Percentiles rank a stretch among this genome's conserved stretches.
Conservation (phyloP, 2,329 filamentous ascomycete species). For the Verticillium klebahnii region DNA sequence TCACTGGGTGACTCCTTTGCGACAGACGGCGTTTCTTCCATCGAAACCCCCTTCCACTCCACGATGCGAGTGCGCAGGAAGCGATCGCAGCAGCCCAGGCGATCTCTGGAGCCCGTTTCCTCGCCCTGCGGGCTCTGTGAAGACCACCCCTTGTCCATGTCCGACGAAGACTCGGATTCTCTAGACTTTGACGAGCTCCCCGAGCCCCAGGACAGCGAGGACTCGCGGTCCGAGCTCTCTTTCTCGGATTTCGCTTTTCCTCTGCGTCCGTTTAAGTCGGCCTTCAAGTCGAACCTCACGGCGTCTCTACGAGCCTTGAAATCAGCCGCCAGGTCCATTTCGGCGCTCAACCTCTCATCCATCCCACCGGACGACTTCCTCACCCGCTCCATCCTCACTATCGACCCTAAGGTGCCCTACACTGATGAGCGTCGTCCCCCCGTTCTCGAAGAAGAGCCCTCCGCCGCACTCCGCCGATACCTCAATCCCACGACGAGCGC, state of each 20-base stretch:
- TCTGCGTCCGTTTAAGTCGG: slow-evolving; percentile 48
- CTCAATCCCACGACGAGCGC: slow-evolving; percentile 57
- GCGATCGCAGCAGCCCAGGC: slow-evolving; percentile 32
- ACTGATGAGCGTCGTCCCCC: slow-evolving; percentile 64
- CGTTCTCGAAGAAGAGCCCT: slow-evolving; percentile 58
- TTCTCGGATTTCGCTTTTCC: slow-evolving; percentile 24
- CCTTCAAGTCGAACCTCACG: slow-evolving; percentile 66
- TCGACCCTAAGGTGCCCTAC: slow-evolving; percentile 62
- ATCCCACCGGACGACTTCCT: slow-evolving; percentile 64
- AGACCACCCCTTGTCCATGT: slow-evolving; percentile 46
- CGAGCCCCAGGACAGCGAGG: slow-evolving; percentile 21
- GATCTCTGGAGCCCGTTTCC: slow-evolving; percentile 50
- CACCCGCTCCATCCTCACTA: slow-evolving; percentile 62
- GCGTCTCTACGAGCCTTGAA: slow-evolving; percentile 61
- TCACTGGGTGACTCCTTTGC: slow-evolving; percentile 52
- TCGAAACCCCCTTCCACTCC: slow-evolving; percentile 43
- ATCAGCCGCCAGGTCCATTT: slow-evolving; percentile 60
- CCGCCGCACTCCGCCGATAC: slow-evolving; percentile 61
- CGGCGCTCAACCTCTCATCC: slow-evolving; percentile 56
- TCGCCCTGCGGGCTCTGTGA: slow-evolving; percentile 49
- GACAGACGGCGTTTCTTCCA: slow-evolving; percentile 43
- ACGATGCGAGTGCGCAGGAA: slow-evolving; percentile 23
- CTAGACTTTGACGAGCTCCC: slow-evolving; percentile 28
- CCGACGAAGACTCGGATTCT: slow-evolving; percentile 42
- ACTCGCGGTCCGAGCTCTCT: slow-evolving; percentile 25